These are phyloP conservation scores for Pholiota conissans DNA, from an alignment of 768 basidiomycete species.

Conservation along the genomic window DNA sequence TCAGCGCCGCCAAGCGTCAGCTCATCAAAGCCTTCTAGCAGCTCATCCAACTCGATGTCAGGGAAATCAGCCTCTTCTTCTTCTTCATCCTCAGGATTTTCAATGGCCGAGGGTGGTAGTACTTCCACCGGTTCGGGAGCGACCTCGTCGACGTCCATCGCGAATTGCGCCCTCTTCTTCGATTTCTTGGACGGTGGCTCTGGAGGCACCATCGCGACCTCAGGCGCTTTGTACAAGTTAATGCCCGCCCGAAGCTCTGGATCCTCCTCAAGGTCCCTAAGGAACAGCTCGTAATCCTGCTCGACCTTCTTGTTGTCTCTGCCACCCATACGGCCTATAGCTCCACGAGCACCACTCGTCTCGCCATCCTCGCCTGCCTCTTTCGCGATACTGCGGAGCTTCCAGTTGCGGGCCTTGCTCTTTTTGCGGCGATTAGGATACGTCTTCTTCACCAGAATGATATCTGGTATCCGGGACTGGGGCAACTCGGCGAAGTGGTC, in stretches of 20 bases:
- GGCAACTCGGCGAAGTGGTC: constrained; percentile 75
- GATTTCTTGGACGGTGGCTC: constrained; percentile 32
- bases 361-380: constrained; percentile 88
- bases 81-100: constrained; percentile 48
- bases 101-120: constrained; percentile 21
- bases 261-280: constrained; percentile 93
- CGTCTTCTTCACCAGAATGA: constrained; percentile 92
- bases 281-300: constrained; percentile 94
- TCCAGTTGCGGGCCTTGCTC: constrained; percentile 81
- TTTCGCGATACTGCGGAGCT: constrained; percentile 88
- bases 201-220: constrained; percentile 53
- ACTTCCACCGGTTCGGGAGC: constrained; percentile 24
- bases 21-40: constrained; percentile 91
- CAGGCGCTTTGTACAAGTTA: constrained; percentile 78
- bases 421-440: constrained; percentile 95
- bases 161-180: constrained; percentile 37
- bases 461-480: constrained; percentile 75
- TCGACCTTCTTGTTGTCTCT: constrained; percentile 92
- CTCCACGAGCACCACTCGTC: constrained; percentile 73
- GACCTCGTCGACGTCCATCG: constrained; percentile 9
- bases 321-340: constrained; percentile 89
- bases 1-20: constrained; percentile 64
- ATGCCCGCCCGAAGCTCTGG: constrained; percentile 84
- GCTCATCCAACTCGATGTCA: constrained; percentile 78
- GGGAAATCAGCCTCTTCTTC: constrained; percentile 88